These are phyloP conservation scores for Elaphomyces granulatus DNA, from an alignment of 495 filamentous ascomycete genomes.

Conservation along the genomic window DNA sequence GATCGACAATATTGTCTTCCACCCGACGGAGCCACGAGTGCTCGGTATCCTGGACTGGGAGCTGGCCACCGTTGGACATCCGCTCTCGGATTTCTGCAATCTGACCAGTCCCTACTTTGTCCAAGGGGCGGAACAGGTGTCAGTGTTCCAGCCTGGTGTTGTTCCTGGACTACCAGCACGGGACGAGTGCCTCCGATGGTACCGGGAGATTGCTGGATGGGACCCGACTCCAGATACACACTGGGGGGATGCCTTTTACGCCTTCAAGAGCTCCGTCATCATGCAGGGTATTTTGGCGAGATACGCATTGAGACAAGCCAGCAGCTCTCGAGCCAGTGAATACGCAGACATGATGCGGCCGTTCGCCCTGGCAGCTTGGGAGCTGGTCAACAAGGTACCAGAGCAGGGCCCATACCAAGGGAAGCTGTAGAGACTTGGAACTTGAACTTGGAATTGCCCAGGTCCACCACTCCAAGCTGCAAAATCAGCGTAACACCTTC, in stretches of 20 bases:
- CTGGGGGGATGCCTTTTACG: slow-evolving; percentile 57
- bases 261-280: slow-evolving; percentile 55
- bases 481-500: too few species aligned
- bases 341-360: slow-evolving; percentile 51
- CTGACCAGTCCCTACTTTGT: slow-evolving; percentile 54
- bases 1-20: slow-evolving; percentile 93
- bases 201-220: slow-evolving; percentile 57
- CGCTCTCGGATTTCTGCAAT: slow-evolving; percentile 75
- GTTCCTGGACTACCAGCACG: slow-evolving; percentile 63
- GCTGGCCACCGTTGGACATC: slow-evolving; percentile 92
- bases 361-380: slow-evolving; percentile 65
- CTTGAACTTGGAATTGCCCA: too few species aligned
- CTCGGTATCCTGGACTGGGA: slow-evolving; percentile 97
- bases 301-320: slow-evolving; percentile 74
- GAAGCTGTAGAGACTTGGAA: slow-evolving; percentile 31
- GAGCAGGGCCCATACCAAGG: slow-evolving; percentile 21
- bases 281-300: slow-evolving; percentile 90
- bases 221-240: slow-evolving; percentile 39
- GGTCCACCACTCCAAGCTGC: too few species aligned
- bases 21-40: slow-evolving; percentile 72
- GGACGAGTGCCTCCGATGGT: slow-evolving; percentile 60
- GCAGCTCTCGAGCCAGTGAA: slow-evolving; percentile 61
- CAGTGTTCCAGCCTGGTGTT: slow-evolving; percentile 42
- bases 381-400: slow-evolving; percentile 39
- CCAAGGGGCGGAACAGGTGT: slow-evolving; percentile 25